Evolutionary conservation across 108 stramenopile genomes (phyloP).

Genomic region (Cyclotella kingstonii): DNA sequence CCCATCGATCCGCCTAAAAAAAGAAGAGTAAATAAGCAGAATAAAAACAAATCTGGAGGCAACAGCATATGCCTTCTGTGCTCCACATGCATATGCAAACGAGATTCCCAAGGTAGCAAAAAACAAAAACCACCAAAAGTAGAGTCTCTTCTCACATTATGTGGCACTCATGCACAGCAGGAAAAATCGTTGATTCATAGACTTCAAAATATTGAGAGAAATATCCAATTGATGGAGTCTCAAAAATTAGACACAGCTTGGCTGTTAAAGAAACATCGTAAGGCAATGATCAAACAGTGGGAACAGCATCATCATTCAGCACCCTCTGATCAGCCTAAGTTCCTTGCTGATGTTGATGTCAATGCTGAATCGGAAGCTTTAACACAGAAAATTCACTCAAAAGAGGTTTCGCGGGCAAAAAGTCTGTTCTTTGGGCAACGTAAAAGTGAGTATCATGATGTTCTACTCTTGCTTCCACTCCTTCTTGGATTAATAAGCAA

Average conservation of each 20-base stretch:
- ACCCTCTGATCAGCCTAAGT: slow-evolving; percentile 13
- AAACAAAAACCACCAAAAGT: slow-evolving; percentile 11
- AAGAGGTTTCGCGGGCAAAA: slow-evolving; percentile 10
- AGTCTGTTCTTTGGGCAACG: slow-evolving; percentile 23
- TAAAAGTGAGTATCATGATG: slow-evolving; percentile 11
- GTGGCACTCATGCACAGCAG: slow-evolving; percentile 28
- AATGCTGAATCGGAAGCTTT: slow-evolving; percentile 1
- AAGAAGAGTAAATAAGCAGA: no score
- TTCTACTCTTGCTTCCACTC: not conserved
- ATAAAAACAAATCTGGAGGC: not conserved
- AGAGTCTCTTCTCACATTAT: slow-evolving; percentile 9
- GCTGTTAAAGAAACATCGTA: slow-evolving; percentile 28
- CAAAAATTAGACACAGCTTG: slow-evolving; percentile 25
- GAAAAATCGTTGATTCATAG: slow-evolving; percentile 36
- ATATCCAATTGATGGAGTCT: slow-evolving; percentile 26
- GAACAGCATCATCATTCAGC: slow-evolving; percentile 1
- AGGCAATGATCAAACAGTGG: slow-evolving; percentile 25
- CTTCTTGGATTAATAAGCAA: not conserved
- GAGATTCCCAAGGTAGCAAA: slow-evolving; percentile 20
- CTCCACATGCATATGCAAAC: slow-evolving; percentile 32
- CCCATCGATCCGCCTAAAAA: no score
- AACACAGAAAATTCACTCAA: not conserved
- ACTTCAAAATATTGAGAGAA: slow-evolving; percentile 30
- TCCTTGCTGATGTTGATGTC: slow-evolving; percentile 31
- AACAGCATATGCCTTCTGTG: slow-evolving; percentile 29